Base-by-base conservation (phyloP, 768 basidiomycete genomes). In the Suillus subalutaceus region DNA sequence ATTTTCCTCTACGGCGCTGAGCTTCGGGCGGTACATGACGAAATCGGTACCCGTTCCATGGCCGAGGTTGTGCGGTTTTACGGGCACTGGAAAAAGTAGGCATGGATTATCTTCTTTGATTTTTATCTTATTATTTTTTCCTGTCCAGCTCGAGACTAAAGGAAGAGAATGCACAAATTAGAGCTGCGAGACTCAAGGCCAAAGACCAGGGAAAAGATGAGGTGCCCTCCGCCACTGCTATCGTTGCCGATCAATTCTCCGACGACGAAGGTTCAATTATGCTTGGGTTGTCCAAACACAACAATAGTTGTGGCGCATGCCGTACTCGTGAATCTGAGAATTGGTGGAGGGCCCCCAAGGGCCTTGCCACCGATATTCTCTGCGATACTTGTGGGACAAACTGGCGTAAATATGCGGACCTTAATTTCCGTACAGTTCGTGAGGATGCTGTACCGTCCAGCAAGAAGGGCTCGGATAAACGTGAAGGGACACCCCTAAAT, bases 271-370 rank as follows among this genome's bases (percentile, higher is more conserved):
- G 86, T 13, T 96, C 94, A 2, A 82, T 93, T 67, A 83, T 91
- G 63, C 83, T 80, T 23, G 83, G 84, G 65, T 83, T 83, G 41
- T 82, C 83, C 52, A 88, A 82, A 72, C 79, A 82, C 44, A 85
- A 80, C 70, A 75, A 81, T 37, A 86, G 82, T 67, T 97, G 95
- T 72, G 94, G 92, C 43, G 92, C 93, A 4, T 97, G 95, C 75
- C 83, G 91, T 59, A 92, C 91, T 8, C 88, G 89, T 64, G 92
- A 94, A 66, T 91, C 91, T 7, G 83, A 83, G 44, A 79, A 78
- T 3, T 97, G 95, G 95, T 97, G 94, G 94, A 93, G 92, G 75
- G 94, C 94, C 16, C 96, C 95, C 3, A 93, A 93, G 73, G 92
- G 91, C 26, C 84, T 96, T n/a, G 77, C 83, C 0, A 90, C 90